Evolutionary conservation across 2,329 filamentous ascomycete species (phyloP).

Genomic region (Aspergillus tubingensis): DNA sequence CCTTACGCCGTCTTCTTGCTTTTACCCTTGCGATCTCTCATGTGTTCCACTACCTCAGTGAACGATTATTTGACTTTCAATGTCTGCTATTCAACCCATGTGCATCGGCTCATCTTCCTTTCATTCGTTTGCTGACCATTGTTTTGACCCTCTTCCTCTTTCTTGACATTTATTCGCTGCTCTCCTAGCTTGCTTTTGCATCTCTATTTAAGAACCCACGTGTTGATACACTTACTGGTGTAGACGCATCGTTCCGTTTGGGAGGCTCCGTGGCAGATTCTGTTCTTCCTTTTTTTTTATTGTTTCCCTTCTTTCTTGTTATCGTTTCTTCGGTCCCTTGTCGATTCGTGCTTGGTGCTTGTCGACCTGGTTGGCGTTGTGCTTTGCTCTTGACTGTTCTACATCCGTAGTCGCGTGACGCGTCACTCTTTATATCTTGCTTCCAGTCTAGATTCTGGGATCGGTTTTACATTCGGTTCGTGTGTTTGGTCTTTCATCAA

Average conservation of each 20-base stretch:
- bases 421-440: slow-evolving; percentile 17
- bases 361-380: slow-evolving; percentile 10
- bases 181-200: slow-evolving; percentile 19
- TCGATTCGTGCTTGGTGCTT: slow-evolving; percentile 6
- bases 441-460: not conserved
- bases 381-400: slow-evolving; percentile 11
- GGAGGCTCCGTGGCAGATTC: slow-evolving; percentile 33
- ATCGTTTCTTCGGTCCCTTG: slow-evolving; percentile 13
- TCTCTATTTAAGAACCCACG: slow-evolving; percentile 25
- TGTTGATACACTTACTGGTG: slow-evolving; percentile 27
- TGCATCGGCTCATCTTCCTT: slow-evolving; percentile 17
- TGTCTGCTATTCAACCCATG: slow-evolving; percentile 26
- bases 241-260: slow-evolving; percentile 33
- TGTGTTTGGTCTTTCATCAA: slow-evolving; percentile 11
- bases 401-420: slow-evolving; percentile 20
- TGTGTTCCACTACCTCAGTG: slow-evolving; percentile 13
- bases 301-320: slow-evolving; percentile 16
- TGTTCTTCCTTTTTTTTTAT: slow-evolving; percentile 14
- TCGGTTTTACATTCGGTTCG: slow-evolving; percentile 6
- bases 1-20: slow-evolving; percentile 7
- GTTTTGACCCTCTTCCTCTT: slow-evolving; percentile 9
- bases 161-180: slow-evolving; percentile 17
- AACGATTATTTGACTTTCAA: slow-evolving; percentile 23
- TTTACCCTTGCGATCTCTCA: slow-evolving; percentile 9
- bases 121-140: slow-evolving; percentile 17